Evolutionary conservation across 371 early-diverging fungal species (phyloP), one percentile per base, ranked within the genome.

Genomic region (Catenaria anguillulae): DNA sequence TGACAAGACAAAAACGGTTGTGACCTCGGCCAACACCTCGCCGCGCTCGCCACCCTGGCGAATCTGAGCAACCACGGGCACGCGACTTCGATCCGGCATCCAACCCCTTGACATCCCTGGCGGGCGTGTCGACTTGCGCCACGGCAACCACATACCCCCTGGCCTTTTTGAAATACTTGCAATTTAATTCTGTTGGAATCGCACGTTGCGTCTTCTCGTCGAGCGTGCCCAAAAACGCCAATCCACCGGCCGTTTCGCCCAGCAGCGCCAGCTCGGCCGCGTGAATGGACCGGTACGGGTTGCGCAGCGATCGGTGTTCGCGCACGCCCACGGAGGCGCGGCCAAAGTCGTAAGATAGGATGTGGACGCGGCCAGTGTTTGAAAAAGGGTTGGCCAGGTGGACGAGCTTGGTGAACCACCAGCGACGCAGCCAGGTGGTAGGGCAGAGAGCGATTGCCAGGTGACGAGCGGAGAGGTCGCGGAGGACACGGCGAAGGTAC

Each of bases 191-290:
- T 13, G 33, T 31, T 45, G n/a, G n/a, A 23, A 58, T 58, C 13
- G 59, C 59, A 21, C 59, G 36, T 29, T 36, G 6, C 29, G 26
- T 15, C 29, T 24, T 24, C 21, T n/a, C 8, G 23, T 17, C 10
- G 15, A 36, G 17, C 17, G 40, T 40, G 8, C 26, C 26, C 8
- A 58, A 19, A 15, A 58, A 34, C 26, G 59, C 59, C 43, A 58
- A 26, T 12, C 59, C 59, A 24, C 42, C 59, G 23, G 59, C 37
- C 37, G 59, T 58, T 29, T 58, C 59, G 36, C 59, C 59, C 15
- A 42, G 29, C 43, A 58, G 43, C 40, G 43, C 43, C 29, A 58
- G 29, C 43, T 35, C 59, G 29, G 59, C 59, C 43, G 59, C 59
- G 17, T 58, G 59, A 8, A 58, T 58, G 23, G 59, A 58, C 26